A percentile compares a stretch with the other conserved stretches of the same genome.
phyloP scores from a whole-genome alignment of 2,329 filamentous ascomycete species.

The Madurella fahalii region DNA sequence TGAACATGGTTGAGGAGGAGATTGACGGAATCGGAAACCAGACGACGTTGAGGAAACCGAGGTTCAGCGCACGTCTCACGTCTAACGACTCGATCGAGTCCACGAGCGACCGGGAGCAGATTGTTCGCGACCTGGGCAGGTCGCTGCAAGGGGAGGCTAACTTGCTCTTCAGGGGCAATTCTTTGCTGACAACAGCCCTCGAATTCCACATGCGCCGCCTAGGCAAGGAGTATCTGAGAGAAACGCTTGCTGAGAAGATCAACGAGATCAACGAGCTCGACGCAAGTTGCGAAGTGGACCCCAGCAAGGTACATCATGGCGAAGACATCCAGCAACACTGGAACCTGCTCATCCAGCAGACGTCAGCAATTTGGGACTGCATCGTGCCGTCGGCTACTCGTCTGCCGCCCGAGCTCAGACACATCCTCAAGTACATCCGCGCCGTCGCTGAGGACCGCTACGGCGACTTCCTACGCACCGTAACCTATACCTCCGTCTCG shows the following conservation, averaged over 20 bases:
- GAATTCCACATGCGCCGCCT: conserved; percentile 95
- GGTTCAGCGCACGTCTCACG: conserved; percentile 66
- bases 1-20: conserved; percentile 89
- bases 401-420: conserved; percentile 75
- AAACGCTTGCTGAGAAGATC: conserved; percentile 80
- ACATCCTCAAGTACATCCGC: conserved; percentile 85
- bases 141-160: conserved; percentile 85
- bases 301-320: conserved; percentile 62
- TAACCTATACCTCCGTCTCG: conserved; percentile 89
- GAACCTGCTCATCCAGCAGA: conserved; percentile 69
- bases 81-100: conserved; percentile 66
- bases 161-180: conserved; percentile 90
- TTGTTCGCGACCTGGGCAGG: conserved; percentile 74
- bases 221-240: conserved; percentile 87
- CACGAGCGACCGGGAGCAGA: conserved; percentile 61
- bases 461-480: conserved; percentile 83
- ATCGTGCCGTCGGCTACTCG: conserved; percentile 71
- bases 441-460: conserved; percentile 93
- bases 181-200: conserved; percentile 84
- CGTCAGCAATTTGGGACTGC: conserved; percentile 78
- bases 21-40: conserved; percentile 91
- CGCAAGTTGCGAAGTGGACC: conserved; percentile 92
- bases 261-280: conserved; percentile 86
- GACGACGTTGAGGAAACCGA: conserved; percentile 66
- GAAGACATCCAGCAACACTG: conserved; percentile 82